phyloP scores from a whole-genome alignment of 2,329 filamentous ascomycete species.

The Gaeumannomyces sp. region DNA sequence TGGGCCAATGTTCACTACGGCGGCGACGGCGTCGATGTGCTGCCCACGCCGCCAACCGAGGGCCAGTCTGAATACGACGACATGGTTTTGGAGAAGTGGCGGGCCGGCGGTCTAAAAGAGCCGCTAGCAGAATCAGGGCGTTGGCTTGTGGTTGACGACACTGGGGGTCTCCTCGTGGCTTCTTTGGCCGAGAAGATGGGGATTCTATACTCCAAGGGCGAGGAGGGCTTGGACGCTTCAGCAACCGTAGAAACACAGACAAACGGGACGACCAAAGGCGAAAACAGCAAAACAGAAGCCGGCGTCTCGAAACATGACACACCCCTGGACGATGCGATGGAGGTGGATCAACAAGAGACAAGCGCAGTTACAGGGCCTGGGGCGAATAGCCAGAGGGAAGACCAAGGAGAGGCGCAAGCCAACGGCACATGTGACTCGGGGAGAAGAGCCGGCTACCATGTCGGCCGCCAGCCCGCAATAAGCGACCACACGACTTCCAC shows the following conservation, averaged over 20 bases:
- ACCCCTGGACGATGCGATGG: conserved; percentile 1
- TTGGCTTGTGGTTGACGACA: conserved; percentile 84
- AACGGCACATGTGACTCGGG: conserved; percentile 9
- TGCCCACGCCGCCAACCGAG: not conserved
- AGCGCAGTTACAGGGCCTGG: not conserved
- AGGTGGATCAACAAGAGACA: conserved; percentile 2
- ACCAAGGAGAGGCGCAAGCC: not conserved
- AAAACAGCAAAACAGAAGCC: not conserved
- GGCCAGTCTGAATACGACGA: conserved; percentile 5
- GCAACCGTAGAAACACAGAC: not conserved
- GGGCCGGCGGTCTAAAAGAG: not conserved
- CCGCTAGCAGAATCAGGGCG: conserved; percentile 32
- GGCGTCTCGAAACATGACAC: not conserved
- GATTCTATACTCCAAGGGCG: conserved; percentile 52
- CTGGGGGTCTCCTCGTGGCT: conserved; percentile 73
- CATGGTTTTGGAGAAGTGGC: conserved; percentile 3
- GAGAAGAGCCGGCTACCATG: not conserved
- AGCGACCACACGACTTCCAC: conserved; percentile 42
- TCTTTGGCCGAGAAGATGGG: conserved; percentile 87
- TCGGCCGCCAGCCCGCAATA: conserved; percentile 6
- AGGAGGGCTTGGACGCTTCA: conserved; percentile 18
- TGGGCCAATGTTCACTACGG: conserved; percentile 85
- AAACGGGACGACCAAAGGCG: not conserved
- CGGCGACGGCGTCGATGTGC: conserved; percentile 24
- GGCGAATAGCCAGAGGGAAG: too few relatives aligned